Evolutionary conservation across 176 grass and related monocot species (phyloP).

Genomic region (Musa itinerans): DNA sequence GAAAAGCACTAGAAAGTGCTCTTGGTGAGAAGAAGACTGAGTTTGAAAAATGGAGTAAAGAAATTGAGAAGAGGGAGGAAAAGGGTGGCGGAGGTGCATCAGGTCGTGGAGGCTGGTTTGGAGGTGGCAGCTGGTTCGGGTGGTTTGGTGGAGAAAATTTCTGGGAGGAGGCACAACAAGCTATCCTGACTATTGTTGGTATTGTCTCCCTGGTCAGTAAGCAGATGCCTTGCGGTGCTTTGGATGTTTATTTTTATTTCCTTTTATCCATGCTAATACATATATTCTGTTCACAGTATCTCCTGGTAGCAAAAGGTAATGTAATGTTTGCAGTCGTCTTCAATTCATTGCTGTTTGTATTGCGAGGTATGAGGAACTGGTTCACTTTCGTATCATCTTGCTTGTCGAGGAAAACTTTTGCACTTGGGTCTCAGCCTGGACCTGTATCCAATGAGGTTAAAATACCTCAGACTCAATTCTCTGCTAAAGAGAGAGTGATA

Average conservation of each 20-base stretch:
- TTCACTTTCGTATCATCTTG: constrained; percentile 23
- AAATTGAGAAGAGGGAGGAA: constrained; percentile 27
- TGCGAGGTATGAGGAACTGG: constrained; percentile 34
- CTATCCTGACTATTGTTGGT: constrained; percentile 47
- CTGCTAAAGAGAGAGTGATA: constrained; percentile 52
- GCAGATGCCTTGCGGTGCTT: background rate
- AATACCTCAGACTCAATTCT: constrained; percentile 24
- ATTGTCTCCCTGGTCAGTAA: constrained; percentile 33
- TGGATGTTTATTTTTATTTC: background rate
- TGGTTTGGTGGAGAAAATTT: constrained; percentile 54
- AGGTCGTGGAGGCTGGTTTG: constrained; percentile 39
- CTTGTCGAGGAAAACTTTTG: constrained; percentile 5
- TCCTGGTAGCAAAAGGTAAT: constrained; percentile 63
- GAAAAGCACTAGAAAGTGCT: constrained; percentile 36
- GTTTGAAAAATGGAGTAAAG: constrained; percentile 37
- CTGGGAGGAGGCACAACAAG: constrained; percentile 64
- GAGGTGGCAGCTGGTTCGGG: constrained; percentile 55
- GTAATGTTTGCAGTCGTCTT: constrained; percentile 33
- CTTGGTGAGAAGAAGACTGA: constrained; percentile 27
- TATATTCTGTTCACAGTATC: constrained; percentile 34
- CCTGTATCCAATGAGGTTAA: constrained; percentile 5
- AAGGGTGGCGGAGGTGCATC: constrained; percentile 27
- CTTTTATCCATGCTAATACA: background rate
- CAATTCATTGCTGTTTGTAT: constrained; percentile 42
- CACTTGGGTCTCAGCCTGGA: constrained; percentile 14